Evolutionary conservation across 2,329 filamentous ascomycete species (phyloP).

Genomic region (Clarireedia homoeocarpa): DNA sequence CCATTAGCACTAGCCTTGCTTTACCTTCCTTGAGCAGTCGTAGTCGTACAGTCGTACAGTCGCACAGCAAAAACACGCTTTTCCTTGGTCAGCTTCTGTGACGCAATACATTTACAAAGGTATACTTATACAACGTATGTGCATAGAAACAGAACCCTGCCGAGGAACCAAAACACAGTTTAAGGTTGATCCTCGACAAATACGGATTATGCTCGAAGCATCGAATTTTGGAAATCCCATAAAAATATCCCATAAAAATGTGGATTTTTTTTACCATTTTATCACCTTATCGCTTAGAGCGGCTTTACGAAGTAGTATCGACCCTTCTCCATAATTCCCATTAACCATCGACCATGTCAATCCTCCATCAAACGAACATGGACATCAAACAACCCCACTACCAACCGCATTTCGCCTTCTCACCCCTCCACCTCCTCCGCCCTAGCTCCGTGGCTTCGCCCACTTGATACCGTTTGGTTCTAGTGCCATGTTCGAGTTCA

Average conservation of each 20-base stretch:
- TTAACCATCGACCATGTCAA: background rate
- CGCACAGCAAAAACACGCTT: no score
- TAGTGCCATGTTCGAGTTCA: no score
- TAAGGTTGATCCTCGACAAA: no score
- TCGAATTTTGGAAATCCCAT: conserved; percentile 10
- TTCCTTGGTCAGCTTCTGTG: no score
- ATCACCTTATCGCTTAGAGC: background rate
- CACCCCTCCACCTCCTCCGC: background rate
- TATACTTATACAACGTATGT: no score
- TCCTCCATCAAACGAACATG: conserved; percentile 1
- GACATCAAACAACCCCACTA: background rate
- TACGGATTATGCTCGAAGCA: background rate
- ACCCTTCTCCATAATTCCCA: background rate
- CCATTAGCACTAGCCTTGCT: no score
- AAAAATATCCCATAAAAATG: conserved; percentile 7
- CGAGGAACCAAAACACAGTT: no score
- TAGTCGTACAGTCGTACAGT: no score
- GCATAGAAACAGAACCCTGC: no score
- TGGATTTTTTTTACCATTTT: conserved; percentile 3
- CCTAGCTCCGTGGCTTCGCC: background rate
- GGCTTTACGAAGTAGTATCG: conserved; percentile 3
- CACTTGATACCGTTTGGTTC: background rate
- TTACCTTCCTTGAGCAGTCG: no score
- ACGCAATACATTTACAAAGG: no score
- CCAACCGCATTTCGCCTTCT: background rate